A percentile compares a stretch with the other conserved stretches of the same genome.
Conservation (phyloP, 2,329 filamentous ascomycete genomes). For the Leptographium radiaticola region DNA sequence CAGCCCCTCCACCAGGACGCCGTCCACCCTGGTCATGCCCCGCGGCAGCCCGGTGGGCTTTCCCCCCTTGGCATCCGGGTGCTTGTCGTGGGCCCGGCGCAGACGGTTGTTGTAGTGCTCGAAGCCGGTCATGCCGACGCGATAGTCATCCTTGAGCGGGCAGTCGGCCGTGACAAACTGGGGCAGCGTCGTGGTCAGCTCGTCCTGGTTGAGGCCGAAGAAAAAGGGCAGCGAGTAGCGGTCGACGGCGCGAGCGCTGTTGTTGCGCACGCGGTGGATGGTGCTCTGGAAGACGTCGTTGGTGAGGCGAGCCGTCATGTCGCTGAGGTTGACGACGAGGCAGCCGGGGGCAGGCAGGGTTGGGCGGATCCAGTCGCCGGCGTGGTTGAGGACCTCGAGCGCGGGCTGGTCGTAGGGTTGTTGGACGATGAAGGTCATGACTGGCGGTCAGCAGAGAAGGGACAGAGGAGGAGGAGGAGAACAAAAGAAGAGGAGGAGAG, state of each 20-base stretch:
- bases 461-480: neutral
- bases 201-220: slow-evolving; percentile 3
- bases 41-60: neutral
- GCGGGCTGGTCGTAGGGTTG: neutral
- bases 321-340: slow-evolving; percentile 6
- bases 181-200: neutral
- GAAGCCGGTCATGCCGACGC: neutral
- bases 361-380: slow-evolving; percentile 4
- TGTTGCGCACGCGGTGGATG: slow-evolving; percentile 6
- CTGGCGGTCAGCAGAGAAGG: neutral
- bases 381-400: slow-evolving; percentile 5
- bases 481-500: neutral
- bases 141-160: neutral
- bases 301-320: slow-evolving; percentile 4
- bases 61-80: neutral
- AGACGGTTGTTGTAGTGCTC: slow-evolving; percentile 4
- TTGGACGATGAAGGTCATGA: slow-evolving; percentile 3
- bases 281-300: slow-evolving; percentile 5
- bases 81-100: slow-evolving; percentile 1
- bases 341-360: neutral
- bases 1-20: neutral
- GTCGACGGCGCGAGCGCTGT: neutral
- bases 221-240: slow-evolving; percentile 2
- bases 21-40: slow-evolving; percentile 1
- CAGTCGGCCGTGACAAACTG: neutral